phyloP scores from a whole-genome alignment of 1,284 basidiomycete genomes.

The Gomphus bonarii region DNA sequence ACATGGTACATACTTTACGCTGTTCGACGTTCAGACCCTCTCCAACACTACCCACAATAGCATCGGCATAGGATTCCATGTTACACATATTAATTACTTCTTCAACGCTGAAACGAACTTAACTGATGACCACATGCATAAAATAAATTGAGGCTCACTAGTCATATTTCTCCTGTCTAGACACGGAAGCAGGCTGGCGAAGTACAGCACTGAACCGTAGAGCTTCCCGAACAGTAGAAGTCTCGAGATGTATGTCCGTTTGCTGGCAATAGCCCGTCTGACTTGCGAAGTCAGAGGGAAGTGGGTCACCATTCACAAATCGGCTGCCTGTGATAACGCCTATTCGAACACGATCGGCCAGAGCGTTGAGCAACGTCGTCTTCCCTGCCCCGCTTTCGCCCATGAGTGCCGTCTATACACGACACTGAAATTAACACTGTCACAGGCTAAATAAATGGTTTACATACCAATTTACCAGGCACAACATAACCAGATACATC shows the following conservation, averaged over 20 bases:
- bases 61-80: conserved; percentile 59
- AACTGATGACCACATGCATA: conserved; percentile 39
- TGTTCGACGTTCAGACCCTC: conserved; percentile 52
- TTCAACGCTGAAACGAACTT: conserved; percentile 46
- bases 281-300: conserved; percentile 67
- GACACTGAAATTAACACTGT: neutral
- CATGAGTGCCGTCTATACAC: conserved; percentile 38
- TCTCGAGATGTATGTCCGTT: conserved; percentile 68
- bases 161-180: conserved; percentile 64
- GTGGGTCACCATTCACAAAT: conserved; percentile 65
- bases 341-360: conserved; percentile 70
- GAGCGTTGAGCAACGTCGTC: conserved; percentile 76
- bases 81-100: conserved; percentile 74
- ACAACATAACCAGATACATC: conserved; percentile 78
- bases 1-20: conserved; percentile 33
- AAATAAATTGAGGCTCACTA: conserved; percentile 66
- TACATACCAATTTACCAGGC: conserved; percentile 66
- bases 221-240: conserved; percentile 76
- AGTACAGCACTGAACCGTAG: conserved; percentile 75
- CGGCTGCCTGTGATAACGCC: conserved; percentile 76
- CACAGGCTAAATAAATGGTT: conserved; percentile 16
- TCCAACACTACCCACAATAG: conserved; percentile 66
- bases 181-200: conserved; percentile 62
- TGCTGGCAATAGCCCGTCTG: conserved; percentile 78
- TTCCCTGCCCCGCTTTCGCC: conserved; percentile 75